Percentiles rank a stretch among this genome's conserved stretches.
Conservation (phyloP, 768 basidiomycete species). For the Cubamyces lactineus region DNA sequence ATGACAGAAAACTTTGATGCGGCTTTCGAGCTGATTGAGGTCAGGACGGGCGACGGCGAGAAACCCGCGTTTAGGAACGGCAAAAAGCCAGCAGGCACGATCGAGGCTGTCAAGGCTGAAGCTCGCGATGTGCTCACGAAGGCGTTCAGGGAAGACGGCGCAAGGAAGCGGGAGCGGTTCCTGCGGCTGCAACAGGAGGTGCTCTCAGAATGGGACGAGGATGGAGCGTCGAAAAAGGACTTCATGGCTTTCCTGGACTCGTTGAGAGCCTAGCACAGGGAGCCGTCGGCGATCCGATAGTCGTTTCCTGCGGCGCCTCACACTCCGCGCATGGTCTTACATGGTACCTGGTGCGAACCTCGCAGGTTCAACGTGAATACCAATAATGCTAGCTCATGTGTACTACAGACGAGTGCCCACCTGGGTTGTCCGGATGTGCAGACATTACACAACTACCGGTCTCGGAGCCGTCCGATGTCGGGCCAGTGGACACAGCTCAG, state of each 20-base stretch:
- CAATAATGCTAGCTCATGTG: too few relatives aligned
- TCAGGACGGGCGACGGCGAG: conserved; percentile 26
- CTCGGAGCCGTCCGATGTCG: too few relatives aligned
- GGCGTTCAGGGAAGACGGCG: conserved; percentile 31
- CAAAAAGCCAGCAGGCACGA: conserved; percentile 24
- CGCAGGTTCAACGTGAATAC: too few relatives aligned
- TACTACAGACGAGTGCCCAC: too few relatives aligned
- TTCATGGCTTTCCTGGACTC: conserved; percentile 6
- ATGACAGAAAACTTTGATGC: conserved; percentile 26
- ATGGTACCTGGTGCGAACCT: too few relatives aligned
- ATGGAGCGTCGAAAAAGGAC: conserved; percentile 5
- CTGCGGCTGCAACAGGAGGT: conserved; percentile 8
- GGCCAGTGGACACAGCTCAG: too few relatives aligned
- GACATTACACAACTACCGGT: too few relatives aligned
- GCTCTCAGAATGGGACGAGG: conserved; percentile 18
- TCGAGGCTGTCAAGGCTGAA: conserved; percentile 29
- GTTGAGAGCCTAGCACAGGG: too few relatives aligned
- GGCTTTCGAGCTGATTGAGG: conserved; percentile 34
- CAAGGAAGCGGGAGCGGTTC: conserved; percentile 28
- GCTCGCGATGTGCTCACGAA: conserved; percentile 22
- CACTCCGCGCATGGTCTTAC: too few relatives aligned
- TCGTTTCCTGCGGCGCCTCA: too few relatives aligned
- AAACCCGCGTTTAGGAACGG: conserved; percentile 25
- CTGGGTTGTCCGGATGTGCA: too few relatives aligned
- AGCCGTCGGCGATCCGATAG: too few relatives aligned